Conservation (phyloP, 345 rosid species). For the Populus alba region DNA sequence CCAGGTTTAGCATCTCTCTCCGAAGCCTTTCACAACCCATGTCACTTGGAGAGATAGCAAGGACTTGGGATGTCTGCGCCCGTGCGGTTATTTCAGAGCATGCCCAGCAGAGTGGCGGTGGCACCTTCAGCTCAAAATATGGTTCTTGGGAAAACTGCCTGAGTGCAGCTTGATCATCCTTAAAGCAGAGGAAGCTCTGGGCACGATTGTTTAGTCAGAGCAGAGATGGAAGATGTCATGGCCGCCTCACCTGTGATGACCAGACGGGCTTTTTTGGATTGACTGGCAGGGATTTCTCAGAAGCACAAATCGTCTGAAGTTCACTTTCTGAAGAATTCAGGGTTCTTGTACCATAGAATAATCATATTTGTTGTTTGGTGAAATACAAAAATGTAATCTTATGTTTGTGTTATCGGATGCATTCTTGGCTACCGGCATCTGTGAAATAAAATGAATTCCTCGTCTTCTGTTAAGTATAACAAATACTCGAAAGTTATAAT, state of each 20-base stretch:
- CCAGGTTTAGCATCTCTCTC: conserved; percentile 24
- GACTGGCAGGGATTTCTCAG: neutral
- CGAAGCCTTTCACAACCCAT: conserved; percentile 34
- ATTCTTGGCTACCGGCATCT: no score
- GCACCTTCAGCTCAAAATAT: conserved; percentile 43
- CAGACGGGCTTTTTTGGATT: neutral
- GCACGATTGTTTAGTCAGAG: neutral
- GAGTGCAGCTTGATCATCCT: conserved; percentile 16
- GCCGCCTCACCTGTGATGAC: neutral
- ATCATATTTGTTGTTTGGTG: neutral
- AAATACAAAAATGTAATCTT: no score
- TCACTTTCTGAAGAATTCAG: neutral
- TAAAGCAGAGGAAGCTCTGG: neutral
- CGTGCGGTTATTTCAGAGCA: conserved; percentile 27
- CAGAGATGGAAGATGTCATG: neutral
- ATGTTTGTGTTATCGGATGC: no score
- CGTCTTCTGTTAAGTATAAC: no score
- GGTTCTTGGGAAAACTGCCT: conserved; percentile 40
- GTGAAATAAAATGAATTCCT: no score
- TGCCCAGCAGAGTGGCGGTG: conserved; percentile 39
- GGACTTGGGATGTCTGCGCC: conserved; percentile 36
- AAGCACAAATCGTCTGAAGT: neutral
- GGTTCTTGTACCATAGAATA: neutral
- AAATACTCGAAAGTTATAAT: no score
- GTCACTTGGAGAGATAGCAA: conserved; percentile 34